phyloP scores from a whole-genome alignment of 192 early-diverging fungal species.

The Backusella tarrabulga region DNA sequence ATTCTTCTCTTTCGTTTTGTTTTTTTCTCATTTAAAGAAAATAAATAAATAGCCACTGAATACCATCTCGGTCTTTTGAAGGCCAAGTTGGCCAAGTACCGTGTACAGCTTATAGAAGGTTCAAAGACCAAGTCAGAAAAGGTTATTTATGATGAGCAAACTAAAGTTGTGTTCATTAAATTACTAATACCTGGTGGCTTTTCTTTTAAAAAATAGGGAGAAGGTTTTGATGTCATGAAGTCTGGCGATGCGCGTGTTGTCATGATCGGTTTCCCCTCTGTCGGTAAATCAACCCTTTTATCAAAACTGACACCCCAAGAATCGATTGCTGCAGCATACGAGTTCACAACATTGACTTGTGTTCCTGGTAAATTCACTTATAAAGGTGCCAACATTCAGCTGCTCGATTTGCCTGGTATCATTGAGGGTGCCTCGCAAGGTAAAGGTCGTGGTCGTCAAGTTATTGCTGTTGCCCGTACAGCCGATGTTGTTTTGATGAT shows the following conservation, averaged over 20 bases:
- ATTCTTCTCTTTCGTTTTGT: background rate
- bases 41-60: constrained; percentile 69
- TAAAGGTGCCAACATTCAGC: constrained; percentile 94
- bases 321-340: constrained; percentile 84
- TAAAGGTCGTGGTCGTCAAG: constrained; percentile 97
- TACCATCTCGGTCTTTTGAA: constrained; percentile 98
- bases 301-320: constrained; percentile 90
- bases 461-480: constrained; percentile 96
- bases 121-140: constrained; percentile 57
- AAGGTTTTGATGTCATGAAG: constrained; percentile 98
- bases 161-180: background rate
- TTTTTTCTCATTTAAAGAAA: constrained; percentile 1
- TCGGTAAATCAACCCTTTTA: constrained; percentile 97
- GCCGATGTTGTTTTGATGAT: constrained; percentile 97
- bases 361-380: constrained; percentile 95
- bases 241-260: constrained; percentile 95
- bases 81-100: constrained; percentile 89
- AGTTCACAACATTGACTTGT: constrained; percentile 97
- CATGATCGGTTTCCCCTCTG: constrained; percentile 97
- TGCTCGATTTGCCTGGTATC: constrained; percentile 98
- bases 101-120: constrained; percentile 75
- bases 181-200: background rate
- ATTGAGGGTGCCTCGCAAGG: constrained; percentile 97
- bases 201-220: constrained; percentile 48
- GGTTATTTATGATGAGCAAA: constrained; percentile 33